These are phyloP conservation scores for Citrullus amarus DNA, from an alignment of 306 rosid genomes.

Conservation along the genomic window DNA sequence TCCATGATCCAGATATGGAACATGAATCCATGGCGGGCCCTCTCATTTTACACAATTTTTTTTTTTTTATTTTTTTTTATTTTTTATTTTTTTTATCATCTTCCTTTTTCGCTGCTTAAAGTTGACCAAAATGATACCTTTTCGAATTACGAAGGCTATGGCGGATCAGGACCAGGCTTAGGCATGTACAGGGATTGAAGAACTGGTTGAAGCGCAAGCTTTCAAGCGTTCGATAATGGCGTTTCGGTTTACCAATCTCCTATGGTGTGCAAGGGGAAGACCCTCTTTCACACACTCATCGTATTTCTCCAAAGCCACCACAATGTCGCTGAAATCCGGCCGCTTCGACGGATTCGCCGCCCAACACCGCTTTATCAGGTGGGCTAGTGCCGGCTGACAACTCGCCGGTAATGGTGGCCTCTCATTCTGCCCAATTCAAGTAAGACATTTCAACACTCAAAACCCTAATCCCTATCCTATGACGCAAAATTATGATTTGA, in stretches of 20 bases:
- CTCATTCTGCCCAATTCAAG: constrained; percentile 57
- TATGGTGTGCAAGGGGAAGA: constrained; percentile 82
- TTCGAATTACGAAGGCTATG: neutral
- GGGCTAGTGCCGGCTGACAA: constrained; percentile 85
- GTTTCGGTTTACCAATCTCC: constrained; percentile 47
- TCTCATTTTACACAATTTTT: neutral
- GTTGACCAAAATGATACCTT: neutral
- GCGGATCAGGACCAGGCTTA: constrained; percentile 19
- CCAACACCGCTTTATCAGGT: constrained; percentile 92
- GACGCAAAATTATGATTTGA: neutral
- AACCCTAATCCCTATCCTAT: neutral
- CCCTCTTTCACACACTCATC: constrained; percentile 94
- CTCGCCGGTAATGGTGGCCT: constrained; percentile 94
- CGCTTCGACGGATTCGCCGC: constrained; percentile 83
- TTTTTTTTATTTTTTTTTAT: no score
- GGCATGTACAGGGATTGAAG: constrained; percentile 86
- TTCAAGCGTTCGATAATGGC: constrained; percentile 64
- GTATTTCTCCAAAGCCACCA: constrained; percentile 67
- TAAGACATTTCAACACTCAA: neutral
- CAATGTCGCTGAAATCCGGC: constrained; percentile 88
- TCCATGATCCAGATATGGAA: neutral
- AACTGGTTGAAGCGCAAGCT: constrained; percentile 62
- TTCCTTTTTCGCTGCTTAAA: neutral
- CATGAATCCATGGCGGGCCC: neutral
- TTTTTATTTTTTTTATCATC: neutral